Conservation (phyloP, 2,329 filamentous ascomycete genomes). For the Trichophyton verrucosum region DNA sequence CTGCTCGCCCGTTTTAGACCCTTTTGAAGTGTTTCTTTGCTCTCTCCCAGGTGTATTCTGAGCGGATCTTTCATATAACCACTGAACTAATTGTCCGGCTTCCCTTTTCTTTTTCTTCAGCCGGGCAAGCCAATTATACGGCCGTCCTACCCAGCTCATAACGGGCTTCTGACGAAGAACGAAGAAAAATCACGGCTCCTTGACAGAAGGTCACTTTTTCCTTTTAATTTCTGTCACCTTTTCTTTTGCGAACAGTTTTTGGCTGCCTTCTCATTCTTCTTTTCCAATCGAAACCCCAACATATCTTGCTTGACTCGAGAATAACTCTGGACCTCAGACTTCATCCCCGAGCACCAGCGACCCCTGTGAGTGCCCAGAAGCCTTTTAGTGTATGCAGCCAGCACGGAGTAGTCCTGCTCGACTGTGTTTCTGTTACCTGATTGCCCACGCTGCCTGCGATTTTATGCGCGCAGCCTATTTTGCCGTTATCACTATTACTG, state of each 20-base stretch:
- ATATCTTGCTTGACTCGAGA: neutral
- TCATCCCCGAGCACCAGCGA: neutral
- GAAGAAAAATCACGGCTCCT: neutral
- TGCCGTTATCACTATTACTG: neutral
- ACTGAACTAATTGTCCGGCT: neutral
- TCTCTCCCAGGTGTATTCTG: neutral
- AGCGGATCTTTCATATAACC: neutral
- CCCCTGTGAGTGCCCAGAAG: neutral
- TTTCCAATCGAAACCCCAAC: neutral
- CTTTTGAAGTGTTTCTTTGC: neutral
- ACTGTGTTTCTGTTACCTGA: neutral
- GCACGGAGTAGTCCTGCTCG: neutral
- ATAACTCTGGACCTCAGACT: neutral
- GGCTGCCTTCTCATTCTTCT: neutral
- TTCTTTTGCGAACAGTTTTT: neutral
- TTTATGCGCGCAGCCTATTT: neutral
- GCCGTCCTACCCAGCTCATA: conserved; percentile 1
- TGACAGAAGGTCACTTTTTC: neutral
- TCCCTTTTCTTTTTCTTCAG: conserved; percentile 1
- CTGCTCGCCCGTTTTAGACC: neutral
- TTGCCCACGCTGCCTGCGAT: neutral
- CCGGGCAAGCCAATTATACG: neutral
- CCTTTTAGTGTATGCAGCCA: neutral
- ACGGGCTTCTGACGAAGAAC: conserved; percentile 1
- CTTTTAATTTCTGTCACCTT: neutral